phyloP scores from a whole-genome alignment of 1,284 basidiomycete genomes.

The Amylostereum areolatum region DNA sequence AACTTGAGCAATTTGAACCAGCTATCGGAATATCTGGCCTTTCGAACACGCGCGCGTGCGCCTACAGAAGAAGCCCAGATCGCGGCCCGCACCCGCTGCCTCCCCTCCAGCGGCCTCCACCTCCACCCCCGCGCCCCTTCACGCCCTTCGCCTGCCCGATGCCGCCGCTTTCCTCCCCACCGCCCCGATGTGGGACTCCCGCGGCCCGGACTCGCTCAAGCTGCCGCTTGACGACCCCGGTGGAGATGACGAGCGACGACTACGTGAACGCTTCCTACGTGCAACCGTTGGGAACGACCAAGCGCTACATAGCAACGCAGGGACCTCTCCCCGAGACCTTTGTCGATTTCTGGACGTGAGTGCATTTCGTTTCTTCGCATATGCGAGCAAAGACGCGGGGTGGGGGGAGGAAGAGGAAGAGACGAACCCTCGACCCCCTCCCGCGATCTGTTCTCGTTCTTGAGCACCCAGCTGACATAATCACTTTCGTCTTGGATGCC shows the following conservation, averaged over 20 bases:
- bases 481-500: not conserved
- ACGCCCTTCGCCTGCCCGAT: constrained; percentile 4
- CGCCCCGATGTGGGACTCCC: constrained; percentile 1
- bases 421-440: not conserved
- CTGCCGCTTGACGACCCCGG: constrained; percentile 7
- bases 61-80: constrained; percentile 38
- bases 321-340: constrained; percentile 90
- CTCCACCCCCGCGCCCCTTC: not conserved
- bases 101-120: not conserved
- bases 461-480: too few relatives aligned
- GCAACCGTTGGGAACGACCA: constrained; percentile 75
- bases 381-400: not conserved
- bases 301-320: constrained; percentile 93
- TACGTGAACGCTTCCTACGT: constrained; percentile 94
- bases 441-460: not conserved
- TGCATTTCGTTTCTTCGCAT: constrained; percentile 14
- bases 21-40: constrained; percentile 92
- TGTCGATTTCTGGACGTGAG: constrained; percentile 93
- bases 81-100: not conserved
- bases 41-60: constrained; percentile 89
- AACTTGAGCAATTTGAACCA: constrained; percentile 25
- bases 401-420: not conserved
- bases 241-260: constrained; percentile 45
- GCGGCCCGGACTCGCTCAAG: constrained; percentile 4
- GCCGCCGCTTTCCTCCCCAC: constrained; percentile 11